A percentile compares a stretch with the other conserved stretches of the same genome.
phyloP scores from a whole-genome alignment of 257 asterid genomes.

The Lithospermum erythrorhizon region DNA sequence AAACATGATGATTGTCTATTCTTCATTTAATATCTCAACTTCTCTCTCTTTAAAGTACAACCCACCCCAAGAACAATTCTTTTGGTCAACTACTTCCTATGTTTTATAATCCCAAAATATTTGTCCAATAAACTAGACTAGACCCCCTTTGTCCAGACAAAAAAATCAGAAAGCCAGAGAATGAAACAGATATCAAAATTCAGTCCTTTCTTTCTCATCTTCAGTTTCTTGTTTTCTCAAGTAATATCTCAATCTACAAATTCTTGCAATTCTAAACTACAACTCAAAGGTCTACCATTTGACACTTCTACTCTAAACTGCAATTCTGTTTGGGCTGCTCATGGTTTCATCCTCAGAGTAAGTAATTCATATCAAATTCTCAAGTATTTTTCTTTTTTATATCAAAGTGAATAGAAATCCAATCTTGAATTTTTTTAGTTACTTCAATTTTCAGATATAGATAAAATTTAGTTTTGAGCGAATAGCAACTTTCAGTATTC shows the following conservation, averaged over 20 bases:
- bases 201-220: slow-evolving; percentile 7
- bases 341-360: slow-evolving; percentile 72
- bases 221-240: slow-evolving; percentile 3
- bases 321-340: slow-evolving; percentile 45
- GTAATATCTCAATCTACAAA: slow-evolving; percentile 45
- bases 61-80: no score
- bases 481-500: no score
- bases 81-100: no score
- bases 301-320: slow-evolving; percentile 50
- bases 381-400: no score
- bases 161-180: slow-evolving; percentile 5
- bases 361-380: slow-evolving; percentile 4
- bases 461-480: background rate
- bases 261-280: slow-evolving; percentile 44
- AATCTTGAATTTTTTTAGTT: no score
- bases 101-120: no score
- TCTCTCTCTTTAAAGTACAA: no score
- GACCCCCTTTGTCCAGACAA: background rate
- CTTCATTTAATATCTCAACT: no score
- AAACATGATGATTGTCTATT: no score
- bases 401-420: no score
- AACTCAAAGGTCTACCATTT: slow-evolving; percentile 31
- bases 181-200: slow-evolving; percentile 9
- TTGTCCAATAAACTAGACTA: no score
- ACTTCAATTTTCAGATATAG: no score